phyloP scores from a whole-genome alignment of 2,329 filamentous ascomycete genomes.

The Aspergillus puulaauensis region DNA sequence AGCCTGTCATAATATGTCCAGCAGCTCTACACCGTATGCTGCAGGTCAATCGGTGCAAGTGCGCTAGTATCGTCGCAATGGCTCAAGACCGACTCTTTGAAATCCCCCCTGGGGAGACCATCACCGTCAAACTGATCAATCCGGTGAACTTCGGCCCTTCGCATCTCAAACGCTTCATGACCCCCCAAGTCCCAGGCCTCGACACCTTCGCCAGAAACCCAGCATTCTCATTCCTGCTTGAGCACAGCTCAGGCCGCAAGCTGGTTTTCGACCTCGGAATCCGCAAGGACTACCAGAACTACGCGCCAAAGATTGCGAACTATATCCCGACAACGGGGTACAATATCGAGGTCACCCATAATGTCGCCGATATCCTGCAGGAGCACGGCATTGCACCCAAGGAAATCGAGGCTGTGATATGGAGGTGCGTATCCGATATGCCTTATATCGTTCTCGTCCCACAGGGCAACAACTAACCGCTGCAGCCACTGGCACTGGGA shows the following conservation, averaged over 20 bases:
- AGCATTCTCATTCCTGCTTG: slow-evolving; percentile 5
- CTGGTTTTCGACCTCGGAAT: slow-evolving; percentile 33
- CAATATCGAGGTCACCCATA: slow-evolving; percentile 21
- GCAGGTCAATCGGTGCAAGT: no score
- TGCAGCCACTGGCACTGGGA: slow-evolving; percentile 30
- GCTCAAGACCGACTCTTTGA: background rate
- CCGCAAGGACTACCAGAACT: slow-evolving; percentile 30
- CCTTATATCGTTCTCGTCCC: background rate
- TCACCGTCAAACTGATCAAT: slow-evolving; percentile 6
- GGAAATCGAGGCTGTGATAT: slow-evolving; percentile 28
- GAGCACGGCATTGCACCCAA: slow-evolving; percentile 14
- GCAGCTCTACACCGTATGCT: no score
- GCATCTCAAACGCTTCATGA: slow-evolving; percentile 8
- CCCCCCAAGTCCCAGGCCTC: slow-evolving; percentile 4
- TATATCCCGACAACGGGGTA: slow-evolving; percentile 18
- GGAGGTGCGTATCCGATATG: slow-evolving; percentile 8
- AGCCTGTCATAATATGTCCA: no score
- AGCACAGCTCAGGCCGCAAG: slow-evolving; percentile 6
- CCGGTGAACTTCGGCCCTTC: slow-evolving; percentile 6
- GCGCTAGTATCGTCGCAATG: background rate
- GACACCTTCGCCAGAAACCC: background rate
- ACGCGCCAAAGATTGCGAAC: slow-evolving; percentile 20
- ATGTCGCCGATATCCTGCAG: slow-evolving; percentile 26
- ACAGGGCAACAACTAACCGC: background rate
- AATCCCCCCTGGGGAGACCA: slow-evolving; percentile 1